Evolutionary conservation across 2,329 filamentous ascomycete genomes (phyloP), one percentile per base, ranked within the genome.

Genomic region (Sporothrix inflata): DNA sequence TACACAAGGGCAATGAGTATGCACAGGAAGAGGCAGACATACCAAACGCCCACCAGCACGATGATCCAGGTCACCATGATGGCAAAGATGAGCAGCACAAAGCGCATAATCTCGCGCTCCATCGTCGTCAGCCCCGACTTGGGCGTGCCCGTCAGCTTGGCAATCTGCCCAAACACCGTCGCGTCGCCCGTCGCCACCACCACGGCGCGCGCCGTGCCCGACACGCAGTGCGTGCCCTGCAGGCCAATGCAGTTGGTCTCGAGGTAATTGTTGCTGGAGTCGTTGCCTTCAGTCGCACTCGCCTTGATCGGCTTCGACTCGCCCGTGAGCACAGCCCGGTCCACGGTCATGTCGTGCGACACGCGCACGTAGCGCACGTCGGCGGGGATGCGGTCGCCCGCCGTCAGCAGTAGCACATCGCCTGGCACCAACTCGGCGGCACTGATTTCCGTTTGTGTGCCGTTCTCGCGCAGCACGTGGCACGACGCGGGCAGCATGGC

Each of bases 181-280:
- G 82, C 83, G 77, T 93, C 90, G 11, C 91, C 92, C 0, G 90
- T 94, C 0, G 89, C 88, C 16, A 94, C 89, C 1, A 93, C 90
- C 9, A 94, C 81, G 21, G 90, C 91, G n/a, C 86, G 83, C 65
- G 87, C 89, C 30, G 84, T 89, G 2, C 92, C 92, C 6, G 89
- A 89, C 4, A 92, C 88, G 75, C 91, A 94, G 77, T 94, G 91
- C 0, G 92, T 94, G n/a, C 92, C 92, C 78, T 93, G 91, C 9
- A 94, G 84, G 27, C 91, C 92, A 70, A 94, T 92, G 76, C 89
- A 91, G 68, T 88, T 87, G 3, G 91, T 94, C 78, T 94, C 92
- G 45, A 94, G 87, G 77, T 92, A 93, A 78, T 94, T 94, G 67
- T 49, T 38, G 24, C 12, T 14, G 49, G 12, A 6, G 6, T 12